These are phyloP conservation scores for Clathrospora elynae DNA, from an alignment of 2,329 filamentous ascomycete genomes.

Conservation along the genomic window DNA sequence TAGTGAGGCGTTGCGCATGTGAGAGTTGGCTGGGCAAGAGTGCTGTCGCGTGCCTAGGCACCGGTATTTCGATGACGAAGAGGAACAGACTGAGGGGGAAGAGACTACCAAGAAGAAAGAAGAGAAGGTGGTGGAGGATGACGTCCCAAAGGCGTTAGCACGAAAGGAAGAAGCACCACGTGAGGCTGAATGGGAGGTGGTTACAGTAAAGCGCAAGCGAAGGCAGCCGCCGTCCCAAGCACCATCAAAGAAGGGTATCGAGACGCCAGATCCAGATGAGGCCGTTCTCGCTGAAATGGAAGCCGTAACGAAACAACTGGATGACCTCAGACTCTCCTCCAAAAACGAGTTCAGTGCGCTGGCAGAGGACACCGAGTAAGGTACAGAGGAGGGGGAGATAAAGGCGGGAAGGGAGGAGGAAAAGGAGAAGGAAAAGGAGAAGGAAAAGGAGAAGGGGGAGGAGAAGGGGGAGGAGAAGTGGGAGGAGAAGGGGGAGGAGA, in stretches of 20 bases:
- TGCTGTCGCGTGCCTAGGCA: conserved; percentile 11
- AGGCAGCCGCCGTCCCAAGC: not conserved
- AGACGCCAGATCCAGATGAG: not conserved
- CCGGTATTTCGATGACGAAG: not conserved
- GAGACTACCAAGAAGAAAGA: not conserved
- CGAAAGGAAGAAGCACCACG: not conserved
- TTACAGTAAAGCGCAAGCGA: conserved; percentile 2
- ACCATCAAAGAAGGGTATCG: not conserved
- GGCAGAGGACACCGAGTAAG: not conserved
- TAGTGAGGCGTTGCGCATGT: conserved; percentile 10
- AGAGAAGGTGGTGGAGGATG: not conserved
- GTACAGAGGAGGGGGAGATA: too few species aligned
- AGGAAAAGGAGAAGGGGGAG: too few species aligned
- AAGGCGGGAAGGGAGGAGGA: too few species aligned
- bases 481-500: too few species aligned
- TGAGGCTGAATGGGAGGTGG: conserved; percentile 1
- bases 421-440: too few species aligned
- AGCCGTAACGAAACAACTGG: not conserved
- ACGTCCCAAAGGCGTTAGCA: too few species aligned
- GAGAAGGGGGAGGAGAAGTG: too few species aligned
- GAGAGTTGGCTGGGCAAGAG: conserved; percentile 10
- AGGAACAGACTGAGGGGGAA: not conserved
- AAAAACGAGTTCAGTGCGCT: not conserved
- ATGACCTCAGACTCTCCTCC: not conserved
- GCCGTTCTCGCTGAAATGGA: not conserved